Evolutionary conservation across 805 yeast genomes (phyloP), one percentile per base, ranked within the genome.

Genomic region (Wickerhamiella kurtzmanii): DNA sequence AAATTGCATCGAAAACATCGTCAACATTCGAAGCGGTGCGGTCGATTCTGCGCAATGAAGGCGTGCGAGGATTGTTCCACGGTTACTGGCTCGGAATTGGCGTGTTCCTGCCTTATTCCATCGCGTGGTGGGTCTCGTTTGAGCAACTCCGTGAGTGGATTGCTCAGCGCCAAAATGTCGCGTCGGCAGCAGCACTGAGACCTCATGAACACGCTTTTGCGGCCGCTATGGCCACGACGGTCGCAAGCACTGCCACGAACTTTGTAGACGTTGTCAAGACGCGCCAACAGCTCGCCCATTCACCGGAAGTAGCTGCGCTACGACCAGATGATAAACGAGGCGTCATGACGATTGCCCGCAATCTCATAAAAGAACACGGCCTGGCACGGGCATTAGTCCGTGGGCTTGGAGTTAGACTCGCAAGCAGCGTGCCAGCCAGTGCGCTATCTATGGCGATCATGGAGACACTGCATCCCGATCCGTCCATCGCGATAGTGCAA

Each of bases 31-130:
- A 49, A 36, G 52, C 62, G 15, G 43, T 64, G 18, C 43, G 49
- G 13, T 39, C 47, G 13, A 62, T 89, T 25, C 77, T 70, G 57
- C 63, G 61, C 37, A 62, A 66, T 0, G 95, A 84, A 56, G 97
- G 96, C 2, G 19, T 82, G 41, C 66, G 62, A 47, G 97, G 96
- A 3, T 71, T 82, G 53, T 88, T 77, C 66, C 73, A 94, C 54
- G 98, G 98, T 9, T 68, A 68, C 51, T 64, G 66, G 64, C 62
- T 68, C 70, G 70, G 71, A 4, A 56, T 67, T 15, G 69, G 56
- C 3, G 71, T 67, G 28, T 67, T 65, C 52, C 53, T 68, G 16
- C 72, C 72, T 2, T 67, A 67, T 48, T 64, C 72, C 1, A 60
- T 66, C 25, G 66, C 64, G 13, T 67, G 69, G 68, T 67, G 72